These are phyloP conservation scores for Adansonia gregorii DNA, from an alignment of 441 rosid genomes.

Conservation along the genomic window DNA sequence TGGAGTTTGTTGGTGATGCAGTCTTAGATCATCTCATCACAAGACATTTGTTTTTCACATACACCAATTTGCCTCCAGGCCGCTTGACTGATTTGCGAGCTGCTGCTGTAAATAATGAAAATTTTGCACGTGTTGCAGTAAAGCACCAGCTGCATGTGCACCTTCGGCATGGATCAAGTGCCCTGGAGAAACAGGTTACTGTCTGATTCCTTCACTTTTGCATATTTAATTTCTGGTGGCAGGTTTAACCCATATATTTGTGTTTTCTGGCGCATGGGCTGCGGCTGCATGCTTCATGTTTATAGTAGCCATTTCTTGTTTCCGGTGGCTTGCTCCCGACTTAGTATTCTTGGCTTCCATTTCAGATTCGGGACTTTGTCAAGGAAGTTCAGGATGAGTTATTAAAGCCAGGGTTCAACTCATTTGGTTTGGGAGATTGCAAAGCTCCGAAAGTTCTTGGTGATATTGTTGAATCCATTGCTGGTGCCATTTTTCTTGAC, in stretches of 20 bases:
- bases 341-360: slow-evolving; percentile 23
- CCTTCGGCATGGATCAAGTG: slow-evolving; percentile 96
- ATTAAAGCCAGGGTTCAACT: slow-evolving; percentile 88
- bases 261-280: slow-evolving; percentile 1
- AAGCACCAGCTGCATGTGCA: slow-evolving; percentile 90
- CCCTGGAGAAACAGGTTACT: slow-evolving; percentile 82
- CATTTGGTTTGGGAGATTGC: slow-evolving; percentile 97
- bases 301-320: background rate
- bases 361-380: slow-evolving; percentile 94
- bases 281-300: background rate
- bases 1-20: slow-evolving; percentile 99
- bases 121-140: slow-evolving; percentile 98
- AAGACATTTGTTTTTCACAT: slow-evolving; percentile 86
- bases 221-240: background rate
- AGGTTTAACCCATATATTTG: background rate
- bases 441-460: slow-evolving; percentile 99
- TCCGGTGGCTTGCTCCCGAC: slow-evolving; percentile 16
- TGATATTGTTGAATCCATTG: slow-evolving; percentile 94
- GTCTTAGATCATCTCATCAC: slow-evolving; percentile 98
- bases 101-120: slow-evolving; percentile 99
- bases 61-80: slow-evolving; percentile 94
- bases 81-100: slow-evolving; percentile 98
- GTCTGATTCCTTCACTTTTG: slow-evolving; percentile 22
- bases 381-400: slow-evolving; percentile 85
- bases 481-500: slow-evolving; percentile 98